These are phyloP conservation scores for Vigna hirtella DNA, from an alignment of 306 rosid species.

Conservation along the genomic window DNA sequence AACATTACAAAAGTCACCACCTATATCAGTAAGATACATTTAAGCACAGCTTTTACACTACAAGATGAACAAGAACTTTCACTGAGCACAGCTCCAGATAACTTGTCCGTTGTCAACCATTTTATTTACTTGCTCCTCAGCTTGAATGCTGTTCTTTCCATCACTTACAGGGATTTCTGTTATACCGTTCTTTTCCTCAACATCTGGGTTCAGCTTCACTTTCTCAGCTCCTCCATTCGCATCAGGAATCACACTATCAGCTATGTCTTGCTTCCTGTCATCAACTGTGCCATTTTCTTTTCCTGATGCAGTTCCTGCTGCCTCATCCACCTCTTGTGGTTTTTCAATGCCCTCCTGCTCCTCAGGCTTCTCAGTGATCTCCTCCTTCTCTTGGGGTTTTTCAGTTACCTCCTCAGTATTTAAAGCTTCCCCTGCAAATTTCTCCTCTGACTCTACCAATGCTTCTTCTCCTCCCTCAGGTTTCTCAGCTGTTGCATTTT, in stretches of 20 bases:
- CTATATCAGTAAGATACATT: slow-evolving; percentile 34
- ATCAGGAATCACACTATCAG: slow-evolving; percentile 39
- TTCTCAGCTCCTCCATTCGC: slow-evolving; percentile 55
- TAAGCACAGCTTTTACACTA: slow-evolving; percentile 55
- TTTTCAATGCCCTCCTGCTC: too few relatives aligned
- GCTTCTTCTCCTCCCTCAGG: slow-evolving; percentile 42
- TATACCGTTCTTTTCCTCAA: slow-evolving; percentile 29
- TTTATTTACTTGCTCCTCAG: slow-evolving; percentile 51
- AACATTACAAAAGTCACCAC: slow-evolving; percentile 34
- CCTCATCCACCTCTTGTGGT: not conserved
- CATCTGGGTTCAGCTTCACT: slow-evolving; percentile 39
- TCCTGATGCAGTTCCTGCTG: slow-evolving; percentile 31
- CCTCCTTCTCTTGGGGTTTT: slow-evolving; percentile 30
- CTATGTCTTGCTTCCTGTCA: slow-evolving; percentile 45
- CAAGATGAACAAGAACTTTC: slow-evolving; percentile 35
- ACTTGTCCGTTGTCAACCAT: slow-evolving; percentile 64
- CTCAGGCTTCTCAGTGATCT: too few relatives aligned
- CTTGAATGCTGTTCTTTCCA: slow-evolving; percentile 46
- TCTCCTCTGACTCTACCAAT: slow-evolving; percentile 46
- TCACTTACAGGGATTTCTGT: slow-evolving; percentile 45
- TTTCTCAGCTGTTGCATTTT: not conserved
- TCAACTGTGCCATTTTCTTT: slow-evolving; percentile 45
- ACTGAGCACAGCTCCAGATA: slow-evolving; percentile 50
- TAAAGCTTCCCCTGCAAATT: slow-evolving; percentile 42
- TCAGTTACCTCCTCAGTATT: slow-evolving; percentile 25